phyloP scores from a whole-genome alignment of 2,329 filamentous ascomycete genomes.

The Rutstroemia sydowiana region DNA sequence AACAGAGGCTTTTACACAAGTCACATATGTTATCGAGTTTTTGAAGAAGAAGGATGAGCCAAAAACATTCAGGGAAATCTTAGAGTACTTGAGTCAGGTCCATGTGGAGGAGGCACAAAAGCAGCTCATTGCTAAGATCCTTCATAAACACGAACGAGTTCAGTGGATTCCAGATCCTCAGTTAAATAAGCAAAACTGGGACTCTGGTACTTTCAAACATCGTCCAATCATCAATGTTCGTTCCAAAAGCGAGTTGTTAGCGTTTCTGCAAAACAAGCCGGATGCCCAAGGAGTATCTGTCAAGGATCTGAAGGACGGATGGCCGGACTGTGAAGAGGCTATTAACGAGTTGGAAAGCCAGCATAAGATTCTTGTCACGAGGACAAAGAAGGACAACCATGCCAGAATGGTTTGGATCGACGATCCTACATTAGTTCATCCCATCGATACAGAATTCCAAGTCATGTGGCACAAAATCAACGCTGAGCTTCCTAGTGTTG shows the following conservation, averaged over 20 bases:
- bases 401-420: constrained; percentile 85
- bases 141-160: constrained; percentile 57
- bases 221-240: constrained; percentile 78
- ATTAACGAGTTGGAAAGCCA: constrained; percentile 71
- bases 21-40: constrained; percentile 79
- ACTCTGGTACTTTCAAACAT: constrained; percentile 70
- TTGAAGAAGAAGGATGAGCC: constrained; percentile 65
- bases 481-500: constrained; percentile 51
- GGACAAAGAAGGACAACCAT: constrained; percentile 87
- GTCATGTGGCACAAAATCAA: constrained; percentile 70
- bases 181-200: constrained; percentile 59
- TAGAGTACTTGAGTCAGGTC: constrained; percentile 71
- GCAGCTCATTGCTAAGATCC: constrained; percentile 57
- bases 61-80: constrained; percentile 67
- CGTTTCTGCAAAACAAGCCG: constrained; percentile 71
- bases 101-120: constrained; percentile 54
- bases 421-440: constrained; percentile 67
- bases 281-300: constrained; percentile 77
- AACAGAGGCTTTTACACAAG: constrained; percentile 75
- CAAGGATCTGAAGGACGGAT: constrained; percentile 92
- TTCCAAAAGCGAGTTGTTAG: constrained; percentile 68
- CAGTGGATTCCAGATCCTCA: constrained; percentile 48
- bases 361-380: constrained; percentile 75
- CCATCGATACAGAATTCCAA: constrained; percentile 76
- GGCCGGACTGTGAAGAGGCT: constrained; percentile 74